Base-by-base conservation (phyloP, 192 early-diverging fungal genomes). In the Linnemannia elongata region DNA sequence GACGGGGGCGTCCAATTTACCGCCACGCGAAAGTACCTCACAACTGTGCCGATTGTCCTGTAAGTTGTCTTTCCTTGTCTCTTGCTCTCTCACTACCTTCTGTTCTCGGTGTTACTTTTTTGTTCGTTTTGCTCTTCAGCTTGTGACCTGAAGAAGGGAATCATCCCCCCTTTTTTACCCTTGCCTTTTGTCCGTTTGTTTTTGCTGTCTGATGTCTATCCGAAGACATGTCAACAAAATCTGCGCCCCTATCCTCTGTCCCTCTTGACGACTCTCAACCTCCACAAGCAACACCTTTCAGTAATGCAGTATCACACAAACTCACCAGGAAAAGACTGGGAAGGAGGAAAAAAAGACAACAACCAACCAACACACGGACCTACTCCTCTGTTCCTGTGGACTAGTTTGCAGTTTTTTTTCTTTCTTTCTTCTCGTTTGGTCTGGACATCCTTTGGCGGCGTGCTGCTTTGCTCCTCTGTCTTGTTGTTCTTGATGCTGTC, bases 1-100 rank as follows among this genome's bases (percentile, higher is more conserved):
- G 98, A 99, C 89, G 95, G 97, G 76, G 98, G 98, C 54, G 96
- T 94, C 69, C 97, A 99, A 76, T 99, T 98, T 88, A 99, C 98
- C 27, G 97, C 98, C 22, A 95, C 98, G 72, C 97, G 97, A 83
- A 99, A 99, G 89, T 99, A 97, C 80, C 90, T 99, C 69, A 98
- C 97, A 17, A 96, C 95, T 24, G 93, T 98, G 57, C 98, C 98
- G 20, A 97, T 99, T 74, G 88, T 94, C 77, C 89, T 99, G 97
- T 99, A 94, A 92, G 96, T 94, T 39, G 9, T 24, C 2, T 72
- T 10, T 8, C 15, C 9, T 68, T 66, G 18, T 33, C 6, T 27
- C 33, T 49, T 13, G 4, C 44, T 39, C 15, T 33, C 27, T 13
- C 12, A 1, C 60, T 15, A 66, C 27, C n/a, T 17, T 30, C 60